Base-by-base conservation (phyloP, 1,139 yeast genomes). In the Arxiozyma slooffiae region DNA sequence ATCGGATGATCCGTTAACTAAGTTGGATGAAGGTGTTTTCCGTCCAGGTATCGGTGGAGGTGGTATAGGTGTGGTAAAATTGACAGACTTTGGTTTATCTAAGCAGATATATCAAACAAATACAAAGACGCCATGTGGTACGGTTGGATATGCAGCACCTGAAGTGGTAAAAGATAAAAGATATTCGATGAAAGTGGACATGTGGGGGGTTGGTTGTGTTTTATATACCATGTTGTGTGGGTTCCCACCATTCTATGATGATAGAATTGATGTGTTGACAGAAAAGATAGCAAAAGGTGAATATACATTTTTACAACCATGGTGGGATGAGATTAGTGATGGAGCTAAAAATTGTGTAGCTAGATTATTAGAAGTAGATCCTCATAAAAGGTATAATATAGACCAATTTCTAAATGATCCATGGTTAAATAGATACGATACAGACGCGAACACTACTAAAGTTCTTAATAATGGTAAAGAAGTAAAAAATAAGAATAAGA, bases 131-230 rank as follows among this genome's bases (percentile, higher is more conserved):
- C 95, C 95, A 0, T 88, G 95, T 65, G 96, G 96, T 40, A 86
- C 95, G 1, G 89, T 86, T 38, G 94, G 94, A 1, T 86, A 86
- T 64, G 87, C 97, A 2, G 96, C 96, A 0, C 97, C 97, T 0
- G 97, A 90, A 67, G 94, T 89, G 48, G 95, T 90, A 44, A 81
- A 79, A 61, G 94, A 85, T 64, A 88, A 87, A 67, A 77, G 80
- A 53, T 90, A 90, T 63, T 85, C 95, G 7, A 88, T 86, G 71
- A 79, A 89, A 47, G 97, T 90, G 20, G 97, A 90, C 66, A 85
- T 90, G 79, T 90, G 97, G 97, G 95, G 96, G 5, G 71, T 90
- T 50, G 97, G 97, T 1, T 90, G 97, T 68, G 94, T 90, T 8
- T 68, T 90, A 55, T 90, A 90, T 64, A 90, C 96, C 0, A 75